Percentiles rank a stretch among this genome's conserved stretches.
phyloP scores from a whole-genome alignment of 2,329 filamentous ascomycete species.

The Mycogone perniciosa region DNA sequence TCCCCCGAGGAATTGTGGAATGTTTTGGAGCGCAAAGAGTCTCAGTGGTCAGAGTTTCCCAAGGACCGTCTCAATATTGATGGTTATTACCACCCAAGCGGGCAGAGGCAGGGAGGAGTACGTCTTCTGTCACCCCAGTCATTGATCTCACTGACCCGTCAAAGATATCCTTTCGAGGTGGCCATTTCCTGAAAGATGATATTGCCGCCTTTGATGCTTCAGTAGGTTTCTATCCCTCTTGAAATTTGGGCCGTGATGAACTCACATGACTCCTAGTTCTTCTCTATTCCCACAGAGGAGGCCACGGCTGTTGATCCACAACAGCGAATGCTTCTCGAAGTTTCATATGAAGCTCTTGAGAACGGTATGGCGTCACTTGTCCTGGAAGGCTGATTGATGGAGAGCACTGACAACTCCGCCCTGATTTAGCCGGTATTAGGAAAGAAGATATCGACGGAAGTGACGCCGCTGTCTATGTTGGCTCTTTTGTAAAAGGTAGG shows the following conservation, averaged over 20 bases:
- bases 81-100: constrained; percentile 49
- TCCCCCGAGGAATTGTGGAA: constrained; percentile 42
- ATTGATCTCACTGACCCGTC: constrained; percentile 7
- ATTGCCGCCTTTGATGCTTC: constrained; percentile 43
- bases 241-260: not conserved
- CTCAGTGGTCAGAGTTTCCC: constrained; percentile 45
- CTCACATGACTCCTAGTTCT: constrained; percentile 34
- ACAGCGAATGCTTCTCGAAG: constrained; percentile 45
- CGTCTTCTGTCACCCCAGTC: constrained; percentile 14
- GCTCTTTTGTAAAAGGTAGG: constrained; percentile 44
- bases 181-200: constrained; percentile 44
- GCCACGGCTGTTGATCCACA: constrained; percentile 49
- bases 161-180: constrained; percentile 42
- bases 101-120: constrained; percentile 43
- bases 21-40: constrained; percentile 37
- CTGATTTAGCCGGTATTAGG: constrained; percentile 34
- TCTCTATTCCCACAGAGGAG: constrained; percentile 43
- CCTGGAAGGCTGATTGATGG: not conserved
- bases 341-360: constrained; percentile 45
- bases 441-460: constrained; percentile 38
- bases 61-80: constrained; percentile 43
- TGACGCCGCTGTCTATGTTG: constrained; percentile 43
- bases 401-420: not conserved
- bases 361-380: constrained; percentile 30
- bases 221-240: constrained; percentile 26